Percentiles rank a stretch among this genome's conserved stretches.
Conservation (phyloP, 176 grass and related monocot genomes). For the Carex parvula region DNA sequence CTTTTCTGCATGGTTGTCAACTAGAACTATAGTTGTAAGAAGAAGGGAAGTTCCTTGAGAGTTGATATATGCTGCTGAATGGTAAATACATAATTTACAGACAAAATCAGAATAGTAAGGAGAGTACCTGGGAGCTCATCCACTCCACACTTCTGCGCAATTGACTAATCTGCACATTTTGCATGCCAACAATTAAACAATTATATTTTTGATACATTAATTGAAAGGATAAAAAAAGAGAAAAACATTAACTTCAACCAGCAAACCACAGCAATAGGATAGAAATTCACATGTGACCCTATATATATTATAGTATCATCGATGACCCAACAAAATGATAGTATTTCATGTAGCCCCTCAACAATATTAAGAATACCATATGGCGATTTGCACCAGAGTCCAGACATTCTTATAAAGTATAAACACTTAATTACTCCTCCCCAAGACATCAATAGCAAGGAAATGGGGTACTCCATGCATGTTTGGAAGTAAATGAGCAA, state of each 20-base stretch:
- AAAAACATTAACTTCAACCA: conserved; percentile 16
- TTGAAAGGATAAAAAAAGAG: conserved; percentile 15
- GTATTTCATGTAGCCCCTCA: no score
- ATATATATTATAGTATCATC: neutral
- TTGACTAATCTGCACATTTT: conserved; percentile 53
- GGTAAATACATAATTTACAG: neutral
- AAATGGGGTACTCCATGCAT: neutral
- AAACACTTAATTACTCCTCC: neutral
- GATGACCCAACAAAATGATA: neutral
- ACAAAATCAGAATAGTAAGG: neutral
- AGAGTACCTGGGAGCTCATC: conserved; percentile 74
- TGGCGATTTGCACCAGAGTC: neutral
- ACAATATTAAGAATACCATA: no score
- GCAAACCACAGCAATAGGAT: neutral
- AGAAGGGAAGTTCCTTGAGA: neutral
- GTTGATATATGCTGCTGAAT: neutral
- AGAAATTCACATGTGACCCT: neutral
- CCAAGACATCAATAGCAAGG: neutral
- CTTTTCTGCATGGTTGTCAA: neutral
- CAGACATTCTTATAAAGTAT: neutral
- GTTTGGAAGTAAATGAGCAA: neutral
- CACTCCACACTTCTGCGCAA: conserved; percentile 69
- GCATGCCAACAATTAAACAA: neutral
- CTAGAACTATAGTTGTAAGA: neutral
- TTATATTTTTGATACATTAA: neutral